A percentile compares a stretch with the other conserved stretches of the same genome.
Evolutionary conservation across 176 grass and related monocot species (phyloP).

Genomic region (Tillandsia leiboldiana): DNA sequence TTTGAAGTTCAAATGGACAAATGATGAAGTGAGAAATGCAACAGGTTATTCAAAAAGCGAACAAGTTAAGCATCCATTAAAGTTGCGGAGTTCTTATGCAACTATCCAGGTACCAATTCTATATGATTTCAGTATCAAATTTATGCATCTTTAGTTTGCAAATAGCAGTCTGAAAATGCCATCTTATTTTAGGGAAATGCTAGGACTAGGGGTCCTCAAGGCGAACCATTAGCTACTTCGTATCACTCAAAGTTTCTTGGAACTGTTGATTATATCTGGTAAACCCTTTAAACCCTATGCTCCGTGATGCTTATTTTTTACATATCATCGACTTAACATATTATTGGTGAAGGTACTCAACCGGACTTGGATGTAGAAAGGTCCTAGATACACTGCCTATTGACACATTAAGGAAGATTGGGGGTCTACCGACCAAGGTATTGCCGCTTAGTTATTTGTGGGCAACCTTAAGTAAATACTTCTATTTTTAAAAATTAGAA

Average conservation of each 20-base stretch:
- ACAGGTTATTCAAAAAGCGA: slow-evolving; percentile 44
- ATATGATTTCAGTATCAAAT: too few relatives aligned
- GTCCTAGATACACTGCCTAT: slow-evolving; percentile 65
- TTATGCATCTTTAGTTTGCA: too few relatives aligned
- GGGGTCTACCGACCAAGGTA: slow-evolving; percentile 77
- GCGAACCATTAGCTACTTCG: slow-evolving; percentile 71
- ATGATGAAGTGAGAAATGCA: slow-evolving; percentile 52
- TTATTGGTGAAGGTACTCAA: slow-evolving; percentile 49
- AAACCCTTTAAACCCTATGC: slow-evolving; percentile 16
- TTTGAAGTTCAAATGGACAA: slow-evolving; percentile 41
- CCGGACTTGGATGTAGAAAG: slow-evolving; percentile 58
- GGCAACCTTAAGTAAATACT: too few relatives aligned
- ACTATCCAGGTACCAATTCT: slow-evolving; percentile 44
- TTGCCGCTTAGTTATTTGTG: not conserved
- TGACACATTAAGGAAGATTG: slow-evolving; percentile 40
- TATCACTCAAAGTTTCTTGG: slow-evolving; percentile 81
- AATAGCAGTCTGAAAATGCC: too few relatives aligned
- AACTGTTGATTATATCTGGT: slow-evolving; percentile 94
- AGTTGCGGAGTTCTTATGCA: slow-evolving; percentile 64
- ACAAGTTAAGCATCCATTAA: slow-evolving; percentile 56
- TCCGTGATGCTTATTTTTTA: not conserved
- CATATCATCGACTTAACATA: slow-evolving; percentile 6
- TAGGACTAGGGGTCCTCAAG: slow-evolving; percentile 52
- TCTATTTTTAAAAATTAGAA: too few relatives aligned
- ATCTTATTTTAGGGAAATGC: slow-evolving; percentile 50